These are phyloP conservation scores for Xylariales sp. DNA, from an alignment of 2,329 filamentous ascomycete species.

Conservation along the genomic window DNA sequence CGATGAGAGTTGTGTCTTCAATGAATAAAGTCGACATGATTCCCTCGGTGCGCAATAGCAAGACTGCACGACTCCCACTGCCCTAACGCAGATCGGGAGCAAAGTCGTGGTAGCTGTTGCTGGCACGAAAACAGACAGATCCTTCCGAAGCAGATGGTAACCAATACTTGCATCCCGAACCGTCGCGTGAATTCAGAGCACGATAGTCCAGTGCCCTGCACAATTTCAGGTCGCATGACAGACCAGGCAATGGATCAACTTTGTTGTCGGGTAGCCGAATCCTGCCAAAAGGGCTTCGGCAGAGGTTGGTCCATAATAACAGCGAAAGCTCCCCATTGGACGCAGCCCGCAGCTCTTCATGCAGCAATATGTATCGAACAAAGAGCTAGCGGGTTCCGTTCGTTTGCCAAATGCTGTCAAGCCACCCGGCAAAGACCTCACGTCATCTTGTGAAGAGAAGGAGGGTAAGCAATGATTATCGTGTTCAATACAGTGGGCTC, in stretches of 20 bases:
- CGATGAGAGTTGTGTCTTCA: too few relatives aligned
- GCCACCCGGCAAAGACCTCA: not conserved
- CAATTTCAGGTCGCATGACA: slow-evolving; percentile 3
- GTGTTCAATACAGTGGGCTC: not conserved
- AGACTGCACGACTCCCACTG: too few relatives aligned
- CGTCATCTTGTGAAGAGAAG: not conserved
- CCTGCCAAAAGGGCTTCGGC: not conserved
- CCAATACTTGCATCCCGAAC: too few relatives aligned
- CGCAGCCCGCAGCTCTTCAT: not conserved
- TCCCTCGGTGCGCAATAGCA: too few relatives aligned
- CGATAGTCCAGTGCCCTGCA: not conserved
- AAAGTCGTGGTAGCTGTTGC: too few relatives aligned
- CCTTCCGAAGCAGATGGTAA: too few relatives aligned
- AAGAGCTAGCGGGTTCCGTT: not conserved
- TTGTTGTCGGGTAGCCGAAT: not conserved
- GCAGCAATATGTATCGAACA: not conserved
- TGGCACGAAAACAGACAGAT: too few relatives aligned
- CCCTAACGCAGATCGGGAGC: too few relatives aligned
- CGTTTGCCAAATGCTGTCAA: not conserved
- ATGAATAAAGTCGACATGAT: too few relatives aligned
- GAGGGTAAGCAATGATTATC: not conserved
- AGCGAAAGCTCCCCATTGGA: not conserved
- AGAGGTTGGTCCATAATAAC: not conserved
- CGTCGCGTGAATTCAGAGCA: too few relatives aligned
- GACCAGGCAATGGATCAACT: not conserved